Conservation (phyloP, 257 asterid species). For the Leptodermis oblonga region DNA sequence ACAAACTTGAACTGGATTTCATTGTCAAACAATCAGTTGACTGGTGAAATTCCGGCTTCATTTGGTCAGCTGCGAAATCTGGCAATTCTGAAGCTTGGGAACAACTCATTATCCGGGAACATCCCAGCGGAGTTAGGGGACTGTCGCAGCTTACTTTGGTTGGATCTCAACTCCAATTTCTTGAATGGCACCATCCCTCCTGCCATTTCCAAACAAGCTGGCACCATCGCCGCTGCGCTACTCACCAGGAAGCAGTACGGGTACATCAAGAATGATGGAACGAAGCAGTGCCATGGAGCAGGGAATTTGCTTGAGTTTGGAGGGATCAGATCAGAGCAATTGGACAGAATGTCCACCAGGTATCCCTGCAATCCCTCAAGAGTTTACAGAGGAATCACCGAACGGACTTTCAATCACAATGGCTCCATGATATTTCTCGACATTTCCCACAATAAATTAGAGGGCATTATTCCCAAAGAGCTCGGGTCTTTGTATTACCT, state of each 20-base stretch:
- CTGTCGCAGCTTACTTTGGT: slow-evolving; percentile 84
- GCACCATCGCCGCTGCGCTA: slow-evolving; percentile 57
- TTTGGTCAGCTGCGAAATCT: slow-evolving; percentile 57
- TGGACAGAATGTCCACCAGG: slow-evolving; percentile 59
- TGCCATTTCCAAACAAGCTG: slow-evolving; percentile 72
- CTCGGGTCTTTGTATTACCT: slow-evolving; percentile 74
- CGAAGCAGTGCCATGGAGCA: slow-evolving; percentile 80
- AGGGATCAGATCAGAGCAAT: slow-evolving; percentile 70
- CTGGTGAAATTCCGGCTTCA: slow-evolving; percentile 71
- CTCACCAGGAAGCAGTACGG: slow-evolving; percentile 63
- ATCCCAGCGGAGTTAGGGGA: slow-evolving; percentile 84
- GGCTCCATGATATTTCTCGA: slow-evolving; percentile 95
- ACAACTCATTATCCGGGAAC: slow-evolving; percentile 64
- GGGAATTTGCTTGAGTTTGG: slow-evolving; percentile 93
- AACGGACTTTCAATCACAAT: slow-evolving; percentile 78
- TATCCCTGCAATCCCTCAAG: slow-evolving; percentile 77
- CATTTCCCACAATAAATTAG: slow-evolving; percentile 66
- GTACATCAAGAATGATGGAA: slow-evolving; percentile 78
- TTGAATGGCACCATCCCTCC: slow-evolving; percentile 71
- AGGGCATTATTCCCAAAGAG: slow-evolving; percentile 81
- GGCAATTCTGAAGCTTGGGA: slow-evolving; percentile 83
- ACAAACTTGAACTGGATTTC: slow-evolving; percentile 86
- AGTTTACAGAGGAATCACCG: slow-evolving; percentile 61
- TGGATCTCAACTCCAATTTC: slow-evolving; percentile 77
- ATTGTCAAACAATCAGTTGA: slow-evolving; percentile 63